These are phyloP conservation scores for Massariosphaeria phaeospora DNA, from an alignment of 495 filamentous ascomycete genomes.

Conservation along the genomic window DNA sequence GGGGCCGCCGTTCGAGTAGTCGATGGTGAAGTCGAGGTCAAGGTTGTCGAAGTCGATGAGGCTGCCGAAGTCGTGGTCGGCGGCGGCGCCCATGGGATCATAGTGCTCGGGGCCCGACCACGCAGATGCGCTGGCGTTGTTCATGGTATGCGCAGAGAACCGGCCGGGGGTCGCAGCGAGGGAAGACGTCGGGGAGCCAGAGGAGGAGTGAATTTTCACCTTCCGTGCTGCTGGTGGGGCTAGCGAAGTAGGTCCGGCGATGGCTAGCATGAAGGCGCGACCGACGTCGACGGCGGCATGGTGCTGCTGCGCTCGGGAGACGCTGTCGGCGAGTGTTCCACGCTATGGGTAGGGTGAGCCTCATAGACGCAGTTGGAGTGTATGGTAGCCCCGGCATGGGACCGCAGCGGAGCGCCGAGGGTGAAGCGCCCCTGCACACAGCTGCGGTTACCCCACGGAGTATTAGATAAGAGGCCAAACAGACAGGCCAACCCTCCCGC, in stretches of 20 bases:
- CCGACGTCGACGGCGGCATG: neutral
- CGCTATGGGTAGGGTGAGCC: too few species aligned
- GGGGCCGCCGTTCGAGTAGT: slow-evolving; percentile 7
- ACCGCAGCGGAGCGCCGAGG: neutral
- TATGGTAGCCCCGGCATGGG: too few species aligned
- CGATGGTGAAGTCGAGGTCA: slow-evolving; percentile 33
- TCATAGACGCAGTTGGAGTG: too few species aligned
- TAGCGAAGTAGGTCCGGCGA: neutral
- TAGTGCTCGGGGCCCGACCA: slow-evolving; percentile 31
- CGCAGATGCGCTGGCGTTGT: slow-evolving; percentile 14
- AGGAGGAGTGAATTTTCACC: neutral
- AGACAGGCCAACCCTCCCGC: too few species aligned
- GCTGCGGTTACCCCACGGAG: slow-evolving; percentile 7
- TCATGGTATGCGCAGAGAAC: slow-evolving; percentile 13
- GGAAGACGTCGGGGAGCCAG: neutral
- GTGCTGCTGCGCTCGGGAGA: neutral
- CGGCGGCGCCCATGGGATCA: slow-evolving; percentile 29
- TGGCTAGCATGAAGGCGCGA: neutral
- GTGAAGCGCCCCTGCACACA: neutral
- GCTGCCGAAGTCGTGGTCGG: slow-evolving; percentile 31
- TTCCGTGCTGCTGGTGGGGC: slow-evolving; percentile 4
- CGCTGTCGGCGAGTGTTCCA: too few species aligned
- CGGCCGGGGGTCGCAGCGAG: neutral
- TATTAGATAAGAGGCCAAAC: slow-evolving; percentile 13
- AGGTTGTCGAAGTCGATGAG: slow-evolving; percentile 35